phyloP scores from a whole-genome alignment of 1,139 yeast genomes.

The Blastobotrys ciferrii region DNA sequence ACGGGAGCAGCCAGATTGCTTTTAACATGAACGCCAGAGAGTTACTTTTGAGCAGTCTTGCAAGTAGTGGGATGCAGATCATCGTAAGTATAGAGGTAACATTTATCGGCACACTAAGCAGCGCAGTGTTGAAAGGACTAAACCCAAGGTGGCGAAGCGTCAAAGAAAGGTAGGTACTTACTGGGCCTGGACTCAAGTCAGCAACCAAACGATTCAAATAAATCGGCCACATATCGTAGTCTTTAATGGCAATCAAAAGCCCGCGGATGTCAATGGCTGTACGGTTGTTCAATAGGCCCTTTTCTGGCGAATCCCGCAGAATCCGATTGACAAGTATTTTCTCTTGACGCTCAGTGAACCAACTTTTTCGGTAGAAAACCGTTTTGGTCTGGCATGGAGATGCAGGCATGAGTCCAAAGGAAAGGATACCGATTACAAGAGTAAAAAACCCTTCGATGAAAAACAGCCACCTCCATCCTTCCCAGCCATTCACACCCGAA shows the following conservation, averaged over 20 bases:
- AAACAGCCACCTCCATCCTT: constrained; percentile 61
- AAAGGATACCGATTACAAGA: constrained; percentile 46
- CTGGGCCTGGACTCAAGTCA: constrained; percentile 43
- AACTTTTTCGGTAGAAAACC: constrained; percentile 48
- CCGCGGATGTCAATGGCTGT: constrained; percentile 48
- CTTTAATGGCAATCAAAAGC: constrained; percentile 44
- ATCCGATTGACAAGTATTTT: constrained; percentile 59
- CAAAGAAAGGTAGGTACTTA: constrained; percentile 49
- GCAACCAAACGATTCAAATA: constrained; percentile 49
- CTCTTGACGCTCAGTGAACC: constrained; percentile 58
- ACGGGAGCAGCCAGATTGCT: constrained; percentile 20
- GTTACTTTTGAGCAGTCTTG: constrained; percentile 12
- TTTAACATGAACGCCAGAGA: too few species aligned
- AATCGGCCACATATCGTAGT: constrained; percentile 59
- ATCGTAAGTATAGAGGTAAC: constrained; percentile 18
- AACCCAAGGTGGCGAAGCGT: constrained; percentile 54
- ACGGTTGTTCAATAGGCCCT: constrained; percentile 66
- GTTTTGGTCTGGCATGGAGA: constrained; percentile 51
- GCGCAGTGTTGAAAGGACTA: constrained; percentile 52
- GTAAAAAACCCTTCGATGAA: constrained; percentile 55
- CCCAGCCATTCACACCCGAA: constrained; percentile 39
- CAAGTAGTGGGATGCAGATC: constrained; percentile 14
- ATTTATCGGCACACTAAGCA: constrained; percentile 52
- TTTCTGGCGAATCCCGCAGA: constrained; percentile 62
- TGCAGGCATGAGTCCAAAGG: constrained; percentile 55